Evolutionary conservation across 306 rosid genomes (phyloP).

Genomic region (Pyrus communis): DNA sequence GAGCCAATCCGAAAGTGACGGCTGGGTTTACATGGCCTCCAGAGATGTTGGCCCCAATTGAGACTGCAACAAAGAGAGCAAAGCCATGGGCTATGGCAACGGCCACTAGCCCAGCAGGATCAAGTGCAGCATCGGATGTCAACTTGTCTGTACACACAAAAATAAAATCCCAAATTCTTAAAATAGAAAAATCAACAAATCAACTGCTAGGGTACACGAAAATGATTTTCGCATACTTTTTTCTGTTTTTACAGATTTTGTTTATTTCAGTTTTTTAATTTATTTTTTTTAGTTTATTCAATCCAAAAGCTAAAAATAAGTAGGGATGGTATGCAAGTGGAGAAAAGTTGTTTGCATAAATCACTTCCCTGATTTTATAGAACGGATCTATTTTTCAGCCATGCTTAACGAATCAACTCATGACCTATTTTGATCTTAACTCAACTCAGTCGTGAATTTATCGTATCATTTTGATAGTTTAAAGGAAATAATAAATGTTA

Average conservation of each 20-base stretch:
- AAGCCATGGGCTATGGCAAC: conserved; percentile 80
- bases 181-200: background rate
- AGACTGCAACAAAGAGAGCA: conserved; percentile 84
- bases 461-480: background rate
- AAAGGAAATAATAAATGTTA: background rate
- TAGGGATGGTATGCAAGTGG: background rate
- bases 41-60: conserved; percentile 80
- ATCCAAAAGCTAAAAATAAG: too few relatives aligned
- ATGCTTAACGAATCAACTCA: background rate
- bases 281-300: too few relatives aligned
- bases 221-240: background rate
- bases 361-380: background rate
- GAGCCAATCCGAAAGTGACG: conserved; percentile 88
- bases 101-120: conserved; percentile 70
- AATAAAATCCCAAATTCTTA: background rate
- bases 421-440: background rate
- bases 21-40: conserved; percentile 97
- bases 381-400: too few relatives aligned
- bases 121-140: conserved; percentile 73
- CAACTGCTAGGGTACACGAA: background rate
- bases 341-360: background rate
- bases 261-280: too few relatives aligned
- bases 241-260: too few relatives aligned
- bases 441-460: background rate
- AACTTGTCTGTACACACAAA: conserved; percentile 43